phyloP scores from a whole-genome alignment of 345 rosid species.

The Boechera divaricarpa region DNA sequence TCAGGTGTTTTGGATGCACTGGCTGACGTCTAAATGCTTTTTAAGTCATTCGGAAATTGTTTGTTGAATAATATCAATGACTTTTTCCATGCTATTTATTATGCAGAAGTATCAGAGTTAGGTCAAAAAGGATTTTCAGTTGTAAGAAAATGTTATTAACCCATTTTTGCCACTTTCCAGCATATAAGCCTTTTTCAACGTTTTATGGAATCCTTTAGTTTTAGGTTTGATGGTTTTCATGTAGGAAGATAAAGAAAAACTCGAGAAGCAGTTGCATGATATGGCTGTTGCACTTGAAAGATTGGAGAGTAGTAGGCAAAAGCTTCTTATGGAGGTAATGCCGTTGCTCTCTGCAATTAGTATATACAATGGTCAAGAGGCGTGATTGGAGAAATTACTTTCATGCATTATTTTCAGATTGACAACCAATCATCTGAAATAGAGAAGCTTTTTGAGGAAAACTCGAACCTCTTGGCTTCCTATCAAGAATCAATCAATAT shows the following conservation, averaged over 20 bases:
- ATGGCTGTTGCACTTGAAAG: constrained; percentile 95
- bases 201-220: background rate
- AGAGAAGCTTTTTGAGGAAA: constrained; percentile 92
- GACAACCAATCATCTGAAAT: constrained; percentile 97
- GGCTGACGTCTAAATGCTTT: constrained; percentile 1
- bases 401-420: constrained; percentile 45
- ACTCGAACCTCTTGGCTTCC: constrained; percentile 68
- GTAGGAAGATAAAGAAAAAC: constrained; percentile 85
- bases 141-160: constrained; percentile 53
- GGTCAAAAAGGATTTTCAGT: constrained; percentile 56
- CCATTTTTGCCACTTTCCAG: constrained; percentile 17
- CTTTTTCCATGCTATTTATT: constrained; percentile 16
- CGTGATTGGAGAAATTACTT: too few relatives aligned
- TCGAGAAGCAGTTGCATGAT: constrained; percentile 92
- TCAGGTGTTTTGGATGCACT: constrained; percentile 11
- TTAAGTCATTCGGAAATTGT: background rate
- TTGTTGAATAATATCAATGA: constrained; percentile 25
- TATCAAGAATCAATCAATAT: constrained; percentile 69
- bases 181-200: constrained; percentile 9
- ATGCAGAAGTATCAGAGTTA: constrained; percentile 53
- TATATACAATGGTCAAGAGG: too few relatives aligned
- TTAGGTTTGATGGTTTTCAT: constrained; percentile 34
- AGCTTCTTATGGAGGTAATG: constrained; percentile 72
- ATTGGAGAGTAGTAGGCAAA: constrained; percentile 91
- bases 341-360: too few relatives aligned